Evolutionary conservation across 1,284 basidiomycete species (phyloP), one percentile per base, ranked within the genome.

Genomic region (Trametes hirsuta): DNA sequence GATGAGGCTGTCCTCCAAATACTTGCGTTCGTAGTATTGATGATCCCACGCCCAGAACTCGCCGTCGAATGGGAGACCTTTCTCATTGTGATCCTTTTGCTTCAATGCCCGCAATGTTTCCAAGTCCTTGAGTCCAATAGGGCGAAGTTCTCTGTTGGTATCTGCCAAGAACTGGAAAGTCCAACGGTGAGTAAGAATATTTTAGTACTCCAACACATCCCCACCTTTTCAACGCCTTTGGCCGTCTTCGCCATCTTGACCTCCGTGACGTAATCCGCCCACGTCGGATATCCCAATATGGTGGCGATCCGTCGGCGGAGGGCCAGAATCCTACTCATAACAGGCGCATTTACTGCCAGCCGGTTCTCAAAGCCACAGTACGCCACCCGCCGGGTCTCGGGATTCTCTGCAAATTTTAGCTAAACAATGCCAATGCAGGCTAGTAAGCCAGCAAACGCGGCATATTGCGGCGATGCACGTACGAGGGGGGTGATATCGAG

Each of bases 241-340:
- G 84, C 85, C 37, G 78, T 82, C 71, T 93, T 93, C 63, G 90
- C 85, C 93, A 95, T 94, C 76, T 93, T 94, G 55, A 85, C 82
- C 71, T 94, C 91, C 0, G 91, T 91, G 25, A 86, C 74, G 70
- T 87, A 94, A 70, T 91, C 90, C 1, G 90, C 91, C 87, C 90
- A 93, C 14, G 84, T 92, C 15, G 84, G 72, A 66, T 94, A 94
- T 6, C 83, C 84, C 14, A 94, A 77, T 5, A 93, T 68, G 24
- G 76, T 75, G 0, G 88, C 85, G 54, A 91, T 87, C 69, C 86
- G 73, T 22, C 86, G 84, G 49, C 92, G 87, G 2, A 94, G 77
- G 44, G 80, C 81, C 46, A 93, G 80, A 34, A 84, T 84, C 64
- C 83, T 86, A 63, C 81, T 77, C 54, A 94, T 79, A 25, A 93